Evolutionary conservation across 768 basidiomycete genomes (phyloP), one percentile per base, ranked within the genome.

Genomic region (Boletus sp.): DNA sequence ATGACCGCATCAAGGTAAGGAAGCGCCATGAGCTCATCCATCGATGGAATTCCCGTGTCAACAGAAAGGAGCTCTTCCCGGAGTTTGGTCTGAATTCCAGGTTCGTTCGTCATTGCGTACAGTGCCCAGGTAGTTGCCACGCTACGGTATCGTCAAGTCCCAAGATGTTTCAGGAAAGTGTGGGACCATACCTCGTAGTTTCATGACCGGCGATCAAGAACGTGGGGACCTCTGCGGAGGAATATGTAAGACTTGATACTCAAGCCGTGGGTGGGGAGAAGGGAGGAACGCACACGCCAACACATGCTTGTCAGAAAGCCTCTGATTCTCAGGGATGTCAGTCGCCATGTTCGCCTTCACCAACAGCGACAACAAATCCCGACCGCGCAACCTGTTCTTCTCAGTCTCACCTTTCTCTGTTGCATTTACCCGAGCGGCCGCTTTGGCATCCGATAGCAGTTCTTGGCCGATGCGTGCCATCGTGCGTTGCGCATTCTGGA

Each of bases 11-110:
- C 89, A 13, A 91, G 81, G 63, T 87, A 88, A 0, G 84, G 79
- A 6, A 92, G 73, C 2, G 77, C 72, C 52, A 80, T 79, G 1
- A 91, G 76, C 40, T 84, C 77, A 30, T 90, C 88, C 83, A 88
- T 88, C 1, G 78, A 77, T 1, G 86, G 86, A 1, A 70, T 79
- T 14, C 86, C 81, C 0, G 81, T 82, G 3, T 73, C 61, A 10
- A 85, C 70, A 0, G 71, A 62, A 14, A 79, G 65, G 0, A 85
- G 70, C 62, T 90, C 87, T 5, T 80, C 74, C 2, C 85, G 76
- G 1, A 90, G 75, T 58, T 80, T 80, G 5, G 60, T 70, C 60
- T 88, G 87, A 9, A 79, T 66, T 5, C 74, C 72, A 0, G 75
- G 74, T 43, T 78, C 58, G 48, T 4, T 25, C 25, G 3, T 25